These are phyloP conservation scores for Cryptococcus sp. DNA, from an alignment of 1,284 basidiomycete genomes.

Conservation along the genomic window DNA sequence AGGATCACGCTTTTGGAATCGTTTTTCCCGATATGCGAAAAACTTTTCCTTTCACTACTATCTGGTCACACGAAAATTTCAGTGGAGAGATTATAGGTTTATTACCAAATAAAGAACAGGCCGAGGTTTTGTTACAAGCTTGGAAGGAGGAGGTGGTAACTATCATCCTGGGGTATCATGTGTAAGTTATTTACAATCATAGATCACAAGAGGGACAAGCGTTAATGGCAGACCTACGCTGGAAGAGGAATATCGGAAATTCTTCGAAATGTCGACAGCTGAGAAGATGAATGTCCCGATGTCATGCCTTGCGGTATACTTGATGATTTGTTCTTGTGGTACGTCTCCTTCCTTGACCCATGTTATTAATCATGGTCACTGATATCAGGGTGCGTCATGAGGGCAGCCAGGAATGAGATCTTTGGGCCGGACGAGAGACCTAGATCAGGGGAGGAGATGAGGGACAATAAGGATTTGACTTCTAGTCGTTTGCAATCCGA, in stretches of 20 bases:
- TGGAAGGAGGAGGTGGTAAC: constrained; percentile 40
- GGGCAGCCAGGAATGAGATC: constrained; percentile 40
- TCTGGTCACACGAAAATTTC: constrained; percentile 49
- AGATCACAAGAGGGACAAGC: not conserved
- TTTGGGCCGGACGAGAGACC: constrained; percentile 27
- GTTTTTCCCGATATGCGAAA: constrained; percentile 45
- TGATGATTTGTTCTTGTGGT: constrained; percentile 47
- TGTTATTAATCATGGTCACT: constrained; percentile 1
- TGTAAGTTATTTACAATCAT: constrained; percentile 12
- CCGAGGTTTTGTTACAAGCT: constrained; percentile 37
- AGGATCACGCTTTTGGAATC: constrained; percentile 43
- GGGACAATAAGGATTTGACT: constrained; percentile 37
- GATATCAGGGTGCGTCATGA: constrained; percentile 34
- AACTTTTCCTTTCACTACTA: constrained; percentile 49
- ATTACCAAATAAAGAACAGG: constrained; percentile 37
- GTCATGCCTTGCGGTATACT: constrained; percentile 37
- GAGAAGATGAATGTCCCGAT: constrained; percentile 43
- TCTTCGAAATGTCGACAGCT: constrained; percentile 34
- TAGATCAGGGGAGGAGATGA: too few relatives aligned
- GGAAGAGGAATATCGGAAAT: constrained; percentile 34
- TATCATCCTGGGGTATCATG: constrained; percentile 44
- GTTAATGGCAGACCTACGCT: constrained; percentile 26
- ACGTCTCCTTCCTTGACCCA: constrained; percentile 1
- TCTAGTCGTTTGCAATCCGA: constrained; percentile 45
- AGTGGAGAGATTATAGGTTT: constrained; percentile 45